Base-by-base conservation (phyloP, 2,329 filamentous ascomycete species). In the Periglandula ipomoeae region DNA sequence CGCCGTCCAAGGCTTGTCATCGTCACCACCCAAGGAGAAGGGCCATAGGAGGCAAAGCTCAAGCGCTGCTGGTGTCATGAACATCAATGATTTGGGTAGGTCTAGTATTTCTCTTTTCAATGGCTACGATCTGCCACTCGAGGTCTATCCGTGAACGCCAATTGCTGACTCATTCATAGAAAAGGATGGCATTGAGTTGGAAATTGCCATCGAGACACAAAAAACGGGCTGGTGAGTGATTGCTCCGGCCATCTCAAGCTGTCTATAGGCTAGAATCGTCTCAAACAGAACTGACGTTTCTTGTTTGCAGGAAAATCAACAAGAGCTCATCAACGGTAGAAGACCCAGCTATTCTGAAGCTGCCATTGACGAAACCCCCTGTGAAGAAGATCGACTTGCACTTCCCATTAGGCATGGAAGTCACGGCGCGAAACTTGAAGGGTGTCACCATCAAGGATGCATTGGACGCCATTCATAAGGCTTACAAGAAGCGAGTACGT, bases 371-470 rank as follows among this genome's bases (percentile, higher is more conserved):
- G 59, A 83, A 72, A 52, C 91, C 91, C 43, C 83, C 86, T 30
- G 81, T 97, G 68, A 95, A 93, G 79, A 91, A 88, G 74, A 91
- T 97, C 69, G 89, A 95, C 70, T 77, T 97, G 42, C 82, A 89
- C 70, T 95, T 95, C 76, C 87, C 88, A 15, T 75, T 94, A 47
- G 91, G 91, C 46, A 79, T 93, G 49, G 84, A 91, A 63, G 87
- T 96, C 57, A 87, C 85, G 27, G 91, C 89, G 63, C 81, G 91
- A 62, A 97, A 96, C 71, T 73, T 90, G 60, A 91, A 90, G 70
- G 91, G 91, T 49, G 89, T 97, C 58, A 97, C 91, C 50, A 91
- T 97, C 76, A 96, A 96, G 76, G 91, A 97, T 69, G 89, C 89
- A 50, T 66, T 95, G 67, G 90, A 96, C 67, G 91, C 89, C 61